Conservation (phyloP, 345 rosid genomes). For the Atalantia buxifolia region DNA sequence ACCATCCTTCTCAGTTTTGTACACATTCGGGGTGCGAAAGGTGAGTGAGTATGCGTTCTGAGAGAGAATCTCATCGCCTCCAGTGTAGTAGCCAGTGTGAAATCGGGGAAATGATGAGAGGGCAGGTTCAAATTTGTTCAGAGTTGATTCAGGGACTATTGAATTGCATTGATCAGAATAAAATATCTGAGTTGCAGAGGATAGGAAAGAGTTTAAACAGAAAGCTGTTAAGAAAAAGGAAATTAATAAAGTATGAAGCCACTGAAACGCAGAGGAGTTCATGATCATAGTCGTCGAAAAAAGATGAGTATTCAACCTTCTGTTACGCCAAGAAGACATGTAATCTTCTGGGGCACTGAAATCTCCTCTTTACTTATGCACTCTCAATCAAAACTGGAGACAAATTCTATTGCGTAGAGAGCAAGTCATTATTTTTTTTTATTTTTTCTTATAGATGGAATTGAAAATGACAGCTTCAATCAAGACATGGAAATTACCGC, state of each 20-base stretch:
- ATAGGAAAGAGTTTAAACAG: background rate
- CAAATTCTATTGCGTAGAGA: background rate
- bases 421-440: background rate
- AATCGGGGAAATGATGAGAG: background rate
- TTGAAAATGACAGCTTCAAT: background rate
- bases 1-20: constrained; percentile 12
- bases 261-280: background rate
- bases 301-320: background rate
- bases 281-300: background rate
- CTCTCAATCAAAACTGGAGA: background rate
- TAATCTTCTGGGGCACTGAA: background rate
- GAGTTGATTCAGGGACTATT: constrained; percentile 22
- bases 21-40: background rate
- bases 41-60: background rate
- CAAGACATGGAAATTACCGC: background rate
- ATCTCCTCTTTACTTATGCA: background rate
- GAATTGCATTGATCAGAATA: constrained; percentile 31
- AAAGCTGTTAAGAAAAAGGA: background rate
- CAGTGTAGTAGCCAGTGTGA: constrained; percentile 20
- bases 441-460: background rate
- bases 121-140: background rate
- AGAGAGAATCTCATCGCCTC: constrained; percentile 1
- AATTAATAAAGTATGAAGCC: background rate
- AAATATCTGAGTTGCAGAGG: background rate
- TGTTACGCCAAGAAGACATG: background rate